Evolutionary conservation across 176 grass and related monocot species (phyloP).

Genomic region (Luzula sylvatica): DNA sequence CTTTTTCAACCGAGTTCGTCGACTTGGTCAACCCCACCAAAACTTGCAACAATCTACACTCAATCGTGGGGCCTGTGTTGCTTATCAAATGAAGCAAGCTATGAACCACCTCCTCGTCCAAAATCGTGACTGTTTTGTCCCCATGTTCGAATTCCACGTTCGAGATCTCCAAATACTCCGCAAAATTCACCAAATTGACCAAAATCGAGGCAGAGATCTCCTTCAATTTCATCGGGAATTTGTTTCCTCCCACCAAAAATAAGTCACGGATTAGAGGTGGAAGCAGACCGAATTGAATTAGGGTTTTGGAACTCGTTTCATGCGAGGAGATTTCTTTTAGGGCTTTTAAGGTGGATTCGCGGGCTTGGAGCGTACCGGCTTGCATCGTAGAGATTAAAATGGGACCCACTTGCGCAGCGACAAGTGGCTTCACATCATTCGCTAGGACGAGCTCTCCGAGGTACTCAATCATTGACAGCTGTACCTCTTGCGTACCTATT

Average conservation of each 20-base stretch:
- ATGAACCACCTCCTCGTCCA: constrained; percentile 59
- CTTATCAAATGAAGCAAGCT: constrained; percentile 75
- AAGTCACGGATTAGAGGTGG: constrained; percentile 62
- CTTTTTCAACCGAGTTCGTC: constrained; percentile 21
- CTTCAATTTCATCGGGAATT: constrained; percentile 66
- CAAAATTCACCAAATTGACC: constrained; percentile 48
- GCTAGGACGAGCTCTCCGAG: constrained; percentile 53
- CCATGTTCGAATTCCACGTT: constrained; percentile 32
- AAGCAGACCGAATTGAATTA: constrained; percentile 55
- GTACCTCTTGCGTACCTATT: constrained; percentile 39
- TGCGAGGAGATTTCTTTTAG: constrained; percentile 69
- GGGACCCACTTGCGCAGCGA: constrained; percentile 48
- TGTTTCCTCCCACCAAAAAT: constrained; percentile 37
- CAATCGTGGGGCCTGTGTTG: constrained; percentile 59
- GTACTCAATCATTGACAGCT: constrained; percentile 60
- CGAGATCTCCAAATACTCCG: constrained; percentile 26
- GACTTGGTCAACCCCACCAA: constrained; percentile 65
- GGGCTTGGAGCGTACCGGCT: constrained; percentile 33
- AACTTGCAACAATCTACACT: constrained; percentile 57
- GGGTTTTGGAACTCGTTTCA: constrained; percentile 46
- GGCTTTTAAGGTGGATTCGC: constrained; percentile 54
- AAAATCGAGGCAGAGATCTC: constrained; percentile 65
- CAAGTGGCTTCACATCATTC: constrained; percentile 51
- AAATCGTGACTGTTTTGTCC: constrained; percentile 29
- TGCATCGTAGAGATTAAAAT: constrained; percentile 50